Base-by-base conservation (phyloP, 495 filamentous ascomycete genomes). In the Hypoxylon fragiforme region DNA sequence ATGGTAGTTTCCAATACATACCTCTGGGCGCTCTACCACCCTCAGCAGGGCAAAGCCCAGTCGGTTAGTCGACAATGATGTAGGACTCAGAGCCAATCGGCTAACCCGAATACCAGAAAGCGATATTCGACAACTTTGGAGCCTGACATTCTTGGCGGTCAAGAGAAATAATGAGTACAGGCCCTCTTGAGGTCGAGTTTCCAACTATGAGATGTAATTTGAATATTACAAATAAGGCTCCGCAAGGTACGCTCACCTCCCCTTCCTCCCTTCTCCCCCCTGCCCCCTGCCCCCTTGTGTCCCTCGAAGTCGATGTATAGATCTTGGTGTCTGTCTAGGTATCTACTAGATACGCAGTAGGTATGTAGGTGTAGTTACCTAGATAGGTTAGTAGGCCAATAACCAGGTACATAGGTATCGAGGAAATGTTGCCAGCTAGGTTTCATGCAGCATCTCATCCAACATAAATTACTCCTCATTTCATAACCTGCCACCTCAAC, bases 71-170 rank as follows among this genome's bases (percentile, higher is more conserved):
- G 38, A 12, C 32, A 6, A 19, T 1, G 9, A 48, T 22, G 7
- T 15, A 57, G 15, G 16, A 34, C 11, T n/a, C 22, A 5, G 38
- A 41, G 48, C 32, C 40, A 50, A 19, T 20, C 12, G 7, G 39
- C 44, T 47, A 61, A 45, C 35, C 1, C 14, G 48, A 43, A 31
- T 62, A 22, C 74, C 68, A 54, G 77, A 79, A 62, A 72, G 71
- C 36, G 69, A 83, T 69, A 73, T 81, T 43, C 54, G 73, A 37
- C 80, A 83, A 59, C 64, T 82, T 19, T 83, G 80, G 80, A 80
- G 77, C 49, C 70, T 83, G 55, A 75, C 79, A 1, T 82, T 81
- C 61, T 64, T 83, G 51, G 77, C 77, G 16, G 70, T 82, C n/a
- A 76, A 61, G 47, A 65, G 74, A 44, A 66, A 75, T 51, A 51